Evolutionary conservation across 768 basidiomycete species (phyloP).

Genomic region (Leccinum subtestaceum): DNA sequence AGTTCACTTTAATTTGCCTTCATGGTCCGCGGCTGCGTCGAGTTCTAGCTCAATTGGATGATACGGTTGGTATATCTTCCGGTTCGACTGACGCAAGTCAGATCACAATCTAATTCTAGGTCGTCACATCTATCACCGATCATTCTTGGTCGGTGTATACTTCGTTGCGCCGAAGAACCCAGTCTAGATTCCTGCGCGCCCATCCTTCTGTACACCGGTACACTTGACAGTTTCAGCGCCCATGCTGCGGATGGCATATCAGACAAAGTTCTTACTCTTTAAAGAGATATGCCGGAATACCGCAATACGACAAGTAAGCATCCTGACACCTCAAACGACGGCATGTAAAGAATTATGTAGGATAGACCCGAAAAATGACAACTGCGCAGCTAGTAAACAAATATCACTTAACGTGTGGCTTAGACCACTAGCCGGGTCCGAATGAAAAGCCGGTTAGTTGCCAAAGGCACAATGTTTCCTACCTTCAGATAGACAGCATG

Average conservation of each 20-base stretch:
- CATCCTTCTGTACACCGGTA: not conserved
- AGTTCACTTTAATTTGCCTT: not conserved
- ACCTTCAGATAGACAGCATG: no score
- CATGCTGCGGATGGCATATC: not conserved
- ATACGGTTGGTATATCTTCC: not conserved
- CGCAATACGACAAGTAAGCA: slow-evolving; percentile 15
- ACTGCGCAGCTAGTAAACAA: not conserved
- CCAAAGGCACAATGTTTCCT: no score
- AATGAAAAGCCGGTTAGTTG: no score
- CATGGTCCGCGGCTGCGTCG: not conserved
- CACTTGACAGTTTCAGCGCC: not conserved
- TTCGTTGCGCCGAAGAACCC: not conserved
- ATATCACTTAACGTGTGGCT: no score
- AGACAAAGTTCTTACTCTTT: not conserved
- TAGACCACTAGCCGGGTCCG: no score
- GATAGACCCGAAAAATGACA: not conserved
- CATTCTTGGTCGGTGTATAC: not conserved
- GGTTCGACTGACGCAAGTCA: not conserved
- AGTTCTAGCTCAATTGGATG: not conserved
- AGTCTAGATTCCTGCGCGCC: not conserved
- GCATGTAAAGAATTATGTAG: not conserved
- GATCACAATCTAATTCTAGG: not conserved
- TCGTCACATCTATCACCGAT: not conserved
- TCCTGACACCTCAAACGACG: not conserved
- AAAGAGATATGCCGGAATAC: slow-evolving; percentile 10